Percentiles rank a stretch among this genome's conserved stretches.
Conservation (phyloP, 176 grass and related monocot species). For the Zoysia japonica region DNA sequence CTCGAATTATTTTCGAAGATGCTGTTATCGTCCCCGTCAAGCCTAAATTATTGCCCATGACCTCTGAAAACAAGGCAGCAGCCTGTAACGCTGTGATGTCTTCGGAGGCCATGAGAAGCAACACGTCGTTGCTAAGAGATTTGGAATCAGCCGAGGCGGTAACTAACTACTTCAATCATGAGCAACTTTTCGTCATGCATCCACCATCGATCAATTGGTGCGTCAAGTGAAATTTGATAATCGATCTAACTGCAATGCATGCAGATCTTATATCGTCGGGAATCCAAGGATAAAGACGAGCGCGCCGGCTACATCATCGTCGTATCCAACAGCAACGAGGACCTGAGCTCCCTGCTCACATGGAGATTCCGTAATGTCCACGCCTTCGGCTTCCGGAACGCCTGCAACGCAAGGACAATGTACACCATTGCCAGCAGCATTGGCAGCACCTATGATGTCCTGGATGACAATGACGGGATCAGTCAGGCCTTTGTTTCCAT, state of each 20-base stretch:
- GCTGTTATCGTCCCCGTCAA: background rate
- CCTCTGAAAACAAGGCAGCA: background rate
- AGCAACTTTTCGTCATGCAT: no score
- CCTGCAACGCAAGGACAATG: background rate
- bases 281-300: background rate
- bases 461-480: constrained; percentile 2
- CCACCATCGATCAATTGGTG: no score
- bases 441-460: background rate
- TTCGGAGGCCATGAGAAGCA: background rate
- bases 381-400: constrained; percentile 26
- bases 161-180: no score
- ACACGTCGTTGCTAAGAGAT: background rate
- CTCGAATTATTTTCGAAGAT: background rate
- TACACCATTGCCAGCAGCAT: background rate
- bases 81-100: background rate
- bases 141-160: background rate
- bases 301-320: background rate
- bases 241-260: no score
- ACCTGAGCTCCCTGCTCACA: background rate
- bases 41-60: background rate
- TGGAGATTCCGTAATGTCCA: background rate
- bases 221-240: no score
- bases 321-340: constrained; percentile 1
- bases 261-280: background rate
- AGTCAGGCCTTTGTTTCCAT: background rate